phyloP scores from a whole-genome alignment of 192 early-diverging fungal genomes.

The Podila horticola region DNA sequence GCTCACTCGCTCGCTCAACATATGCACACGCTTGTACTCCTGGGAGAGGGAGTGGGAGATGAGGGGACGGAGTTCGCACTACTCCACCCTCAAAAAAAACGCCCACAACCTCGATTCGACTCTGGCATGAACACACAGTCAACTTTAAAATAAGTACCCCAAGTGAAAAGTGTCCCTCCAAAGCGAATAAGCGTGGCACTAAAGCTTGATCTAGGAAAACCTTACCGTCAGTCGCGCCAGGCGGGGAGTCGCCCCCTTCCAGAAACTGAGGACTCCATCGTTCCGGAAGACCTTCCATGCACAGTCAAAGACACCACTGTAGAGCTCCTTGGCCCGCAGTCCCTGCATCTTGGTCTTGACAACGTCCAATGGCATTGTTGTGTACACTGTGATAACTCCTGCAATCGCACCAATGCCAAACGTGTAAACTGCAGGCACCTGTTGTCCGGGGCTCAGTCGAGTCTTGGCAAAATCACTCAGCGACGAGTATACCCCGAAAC shows the following conservation, averaged over 20 bases:
- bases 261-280: slow-evolving; percentile 85
- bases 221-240: slow-evolving; percentile 85
- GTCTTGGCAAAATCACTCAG: slow-evolving; percentile 58
- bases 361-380: slow-evolving; percentile 96
- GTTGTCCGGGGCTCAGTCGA: slow-evolving; percentile 22
- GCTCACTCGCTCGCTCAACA: too few relatives aligned
- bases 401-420: slow-evolving; percentile 84
- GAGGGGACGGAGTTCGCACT: too few relatives aligned
- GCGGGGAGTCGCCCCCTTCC: slow-evolving; percentile 95
- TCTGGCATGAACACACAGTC: too few relatives aligned
- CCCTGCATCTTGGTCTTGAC: slow-evolving; percentile 96
- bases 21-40: too few relatives aligned
- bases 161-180: too few relatives aligned
- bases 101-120: too few relatives aligned
- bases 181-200: too few relatives aligned
- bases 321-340: slow-evolving; percentile 69
- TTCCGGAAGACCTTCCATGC: slow-evolving; percentile 70
- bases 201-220: background rate
- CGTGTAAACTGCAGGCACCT: slow-evolving; percentile 63
- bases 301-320: slow-evolving; percentile 80
- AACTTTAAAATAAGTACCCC: too few relatives aligned
- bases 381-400: slow-evolving; percentile 92
- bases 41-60: too few relatives aligned
- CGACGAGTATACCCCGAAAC: slow-evolving; percentile 88
- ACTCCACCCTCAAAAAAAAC: too few relatives aligned